These are phyloP conservation scores for Phialophora macrospora DNA, from an alignment of 2,329 filamentous ascomycete genomes.

Conservation along the genomic window DNA sequence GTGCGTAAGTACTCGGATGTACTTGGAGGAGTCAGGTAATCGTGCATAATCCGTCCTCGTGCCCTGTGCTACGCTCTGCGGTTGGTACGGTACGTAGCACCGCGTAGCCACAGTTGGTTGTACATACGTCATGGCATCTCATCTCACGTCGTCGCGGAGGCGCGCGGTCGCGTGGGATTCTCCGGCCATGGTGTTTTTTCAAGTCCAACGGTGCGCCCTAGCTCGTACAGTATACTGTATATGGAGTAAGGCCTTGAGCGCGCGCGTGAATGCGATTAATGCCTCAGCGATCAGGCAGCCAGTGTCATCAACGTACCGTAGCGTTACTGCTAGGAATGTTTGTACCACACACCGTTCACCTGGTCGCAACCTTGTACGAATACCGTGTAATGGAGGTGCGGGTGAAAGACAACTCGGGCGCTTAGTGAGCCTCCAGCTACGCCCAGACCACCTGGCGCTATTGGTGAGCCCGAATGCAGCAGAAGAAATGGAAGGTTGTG, in stretches of 20 bases:
- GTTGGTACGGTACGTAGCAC: too few species aligned
- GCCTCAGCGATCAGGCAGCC: conserved; percentile 14
- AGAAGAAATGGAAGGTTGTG: conserved; percentile 12
- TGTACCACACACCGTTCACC: neutral
- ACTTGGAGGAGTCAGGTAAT: neutral
- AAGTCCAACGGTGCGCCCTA: too few species aligned
- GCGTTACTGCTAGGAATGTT: neutral
- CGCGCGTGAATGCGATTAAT: neutral
- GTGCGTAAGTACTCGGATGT: neutral
- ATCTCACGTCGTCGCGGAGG: too few species aligned
- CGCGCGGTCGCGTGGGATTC: too few species aligned
- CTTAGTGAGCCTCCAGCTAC: conserved; percentile 17
- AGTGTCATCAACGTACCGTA: neutral
- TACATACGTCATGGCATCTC: too few species aligned
- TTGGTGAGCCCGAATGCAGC: conserved; percentile 5
- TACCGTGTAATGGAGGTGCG: conserved; percentile 15
- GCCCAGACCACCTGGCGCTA: conserved; percentile 2
- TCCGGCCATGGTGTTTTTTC: too few species aligned
- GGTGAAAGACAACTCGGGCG: conserved; percentile 11
- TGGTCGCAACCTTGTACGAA: neutral
- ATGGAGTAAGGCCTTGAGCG: too few species aligned
- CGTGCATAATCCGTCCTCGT: neutral
- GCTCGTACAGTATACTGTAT: too few species aligned
- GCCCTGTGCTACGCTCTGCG: neutral
- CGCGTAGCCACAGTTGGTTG: too few species aligned